Evolutionary conservation across 2,329 filamentous ascomycete species (phyloP).

Genomic region (Venturia nashicola): DNA sequence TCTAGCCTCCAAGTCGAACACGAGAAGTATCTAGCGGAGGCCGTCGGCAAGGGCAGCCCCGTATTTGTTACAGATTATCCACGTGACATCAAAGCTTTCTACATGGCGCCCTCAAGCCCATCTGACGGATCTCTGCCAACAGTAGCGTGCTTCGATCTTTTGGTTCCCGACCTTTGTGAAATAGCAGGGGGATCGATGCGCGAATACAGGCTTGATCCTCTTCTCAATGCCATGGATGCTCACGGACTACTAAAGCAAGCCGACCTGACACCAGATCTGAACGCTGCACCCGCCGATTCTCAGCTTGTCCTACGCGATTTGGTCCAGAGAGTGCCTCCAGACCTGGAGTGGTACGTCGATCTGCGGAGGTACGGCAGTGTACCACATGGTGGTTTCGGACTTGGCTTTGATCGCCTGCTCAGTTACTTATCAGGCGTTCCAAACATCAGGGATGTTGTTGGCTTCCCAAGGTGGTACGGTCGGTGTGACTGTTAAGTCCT

Average conservation of each 20-base stretch:
- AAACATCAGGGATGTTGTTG: slow-evolving; percentile 74
- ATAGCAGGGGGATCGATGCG: slow-evolving; percentile 81
- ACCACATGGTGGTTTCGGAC: slow-evolving; percentile 79
- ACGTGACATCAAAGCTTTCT: slow-evolving; percentile 82
- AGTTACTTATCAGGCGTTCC: slow-evolving; percentile 71
- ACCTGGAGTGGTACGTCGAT: slow-evolving; percentile 76
- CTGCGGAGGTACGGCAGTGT: slow-evolving; percentile 82
- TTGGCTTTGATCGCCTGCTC: slow-evolving; percentile 79
- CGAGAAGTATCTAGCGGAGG: slow-evolving; percentile 71
- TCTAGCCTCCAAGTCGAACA: slow-evolving; percentile 78
- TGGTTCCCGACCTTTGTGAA: slow-evolving; percentile 77
- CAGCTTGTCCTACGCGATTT: slow-evolving; percentile 8
- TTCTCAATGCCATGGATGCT: slow-evolving; percentile 58
- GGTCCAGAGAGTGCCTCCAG: slow-evolving; percentile 14
- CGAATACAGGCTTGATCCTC: slow-evolving; percentile 59
- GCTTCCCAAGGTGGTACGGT: slow-evolving; percentile 65
- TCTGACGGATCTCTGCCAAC: slow-evolving; percentile 32
- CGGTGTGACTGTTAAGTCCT: slow-evolving; percentile 36
- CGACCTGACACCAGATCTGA: slow-evolving; percentile 10
- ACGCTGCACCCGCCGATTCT: not conserved
- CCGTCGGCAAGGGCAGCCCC: slow-evolving; percentile 51
- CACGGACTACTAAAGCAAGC: slow-evolving; percentile 42
- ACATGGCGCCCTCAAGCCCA: slow-evolving; percentile 50
- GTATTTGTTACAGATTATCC: slow-evolving; percentile 93
- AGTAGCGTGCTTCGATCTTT: slow-evolving; percentile 80